A percentile compares a stretch with the other conserved stretches of the same genome.
phyloP scores from a whole-genome alignment of 75 land plant species.

The Gnetum montanum region DNA sequence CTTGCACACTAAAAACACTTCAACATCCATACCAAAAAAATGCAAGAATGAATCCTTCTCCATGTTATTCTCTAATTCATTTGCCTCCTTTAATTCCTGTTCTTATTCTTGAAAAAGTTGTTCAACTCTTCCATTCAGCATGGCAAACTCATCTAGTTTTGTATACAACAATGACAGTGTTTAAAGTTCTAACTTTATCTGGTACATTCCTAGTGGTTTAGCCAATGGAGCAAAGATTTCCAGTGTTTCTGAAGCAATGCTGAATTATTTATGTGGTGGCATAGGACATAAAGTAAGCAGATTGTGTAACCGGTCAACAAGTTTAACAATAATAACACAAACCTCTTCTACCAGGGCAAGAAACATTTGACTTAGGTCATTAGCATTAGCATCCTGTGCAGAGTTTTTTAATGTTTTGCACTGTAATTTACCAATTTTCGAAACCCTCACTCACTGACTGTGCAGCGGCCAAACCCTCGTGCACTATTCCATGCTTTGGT shows the following conservation, averaged over 20 bases:
- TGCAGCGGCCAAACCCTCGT: too few species aligned
- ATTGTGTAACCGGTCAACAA: constrained; percentile 90
- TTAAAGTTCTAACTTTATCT: constrained; percentile 93
- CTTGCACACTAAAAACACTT: too few species aligned
- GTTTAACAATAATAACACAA: constrained; percentile 91
- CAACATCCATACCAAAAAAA: too few species aligned
- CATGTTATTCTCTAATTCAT: too few species aligned
- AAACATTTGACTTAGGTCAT: constrained; percentile 92
- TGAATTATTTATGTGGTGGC: constrained; percentile 86
- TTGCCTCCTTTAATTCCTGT: constrained; percentile 77
- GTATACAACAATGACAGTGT: constrained; percentile 89
- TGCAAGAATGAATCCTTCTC: too few species aligned
- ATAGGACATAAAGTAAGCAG: constrained; percentile 88
- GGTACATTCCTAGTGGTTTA: constrained; percentile 85
- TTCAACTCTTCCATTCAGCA: constrained; percentile 46
- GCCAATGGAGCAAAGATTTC: constrained; percentile 97
- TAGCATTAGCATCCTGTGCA: constrained; percentile 84
- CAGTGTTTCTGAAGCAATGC: constrained; percentile 84
- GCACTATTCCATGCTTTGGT: too few species aligned
- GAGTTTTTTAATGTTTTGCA: constrained; percentile 37
- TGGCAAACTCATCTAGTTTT: constrained; percentile 58
- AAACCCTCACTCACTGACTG: too few species aligned
- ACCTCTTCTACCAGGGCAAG: constrained; percentile 97
- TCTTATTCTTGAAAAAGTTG: constrained; percentile 59
- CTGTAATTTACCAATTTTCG: constrained; percentile 84